Percentiles rank a stretch among this genome's conserved stretches.
phyloP scores from a whole-genome alignment of 2,329 filamentous ascomycete species.

The Colletotrichum salicis region DNA sequence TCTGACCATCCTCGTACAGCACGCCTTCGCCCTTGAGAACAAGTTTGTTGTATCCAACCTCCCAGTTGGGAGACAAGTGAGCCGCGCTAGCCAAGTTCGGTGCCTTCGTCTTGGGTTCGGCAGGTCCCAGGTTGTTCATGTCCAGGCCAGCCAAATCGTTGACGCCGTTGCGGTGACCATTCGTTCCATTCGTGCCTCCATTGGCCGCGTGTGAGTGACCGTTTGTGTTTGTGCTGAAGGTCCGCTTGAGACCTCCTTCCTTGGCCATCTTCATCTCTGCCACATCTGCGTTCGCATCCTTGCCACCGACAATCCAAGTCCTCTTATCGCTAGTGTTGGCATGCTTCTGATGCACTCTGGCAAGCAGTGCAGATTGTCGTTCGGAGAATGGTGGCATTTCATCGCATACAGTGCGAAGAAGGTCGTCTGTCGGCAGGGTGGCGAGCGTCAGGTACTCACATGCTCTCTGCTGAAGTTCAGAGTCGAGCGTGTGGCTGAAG shows the following conservation, averaged over 20 bases:
- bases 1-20: conserved; percentile 92
- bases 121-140: conserved; percentile 70
- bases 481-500: conserved; percentile 94
- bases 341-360: conserved; percentile 93
- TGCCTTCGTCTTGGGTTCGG: conserved; percentile 69
- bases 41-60: conserved; percentile 86
- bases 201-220: conserved; percentile 55
- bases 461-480: conserved; percentile 93
- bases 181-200: conserved; percentile 58
- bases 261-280: conserved; percentile 84
- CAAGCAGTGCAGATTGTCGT: conserved; percentile 89
- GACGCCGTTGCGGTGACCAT: conserved; percentile 61
- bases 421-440: conserved; percentile 86
- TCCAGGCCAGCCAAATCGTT: conserved; percentile 86
- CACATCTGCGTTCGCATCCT: conserved; percentile 87
- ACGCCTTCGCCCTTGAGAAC: conserved; percentile 85
- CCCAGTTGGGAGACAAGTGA: conserved; percentile 94
- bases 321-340: conserved; percentile 92
- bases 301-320: conserved; percentile 97
- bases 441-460: conserved; percentile 94
- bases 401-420: conserved; percentile 92
- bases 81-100: conserved; percentile 92
- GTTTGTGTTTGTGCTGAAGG: conserved; percentile 75
- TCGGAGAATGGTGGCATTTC: conserved; percentile 99
- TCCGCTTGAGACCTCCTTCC: conserved; percentile 83